Conservation (phyloP, 371 early-diverging fungal species). For the Rhizopus delemar region DNA sequence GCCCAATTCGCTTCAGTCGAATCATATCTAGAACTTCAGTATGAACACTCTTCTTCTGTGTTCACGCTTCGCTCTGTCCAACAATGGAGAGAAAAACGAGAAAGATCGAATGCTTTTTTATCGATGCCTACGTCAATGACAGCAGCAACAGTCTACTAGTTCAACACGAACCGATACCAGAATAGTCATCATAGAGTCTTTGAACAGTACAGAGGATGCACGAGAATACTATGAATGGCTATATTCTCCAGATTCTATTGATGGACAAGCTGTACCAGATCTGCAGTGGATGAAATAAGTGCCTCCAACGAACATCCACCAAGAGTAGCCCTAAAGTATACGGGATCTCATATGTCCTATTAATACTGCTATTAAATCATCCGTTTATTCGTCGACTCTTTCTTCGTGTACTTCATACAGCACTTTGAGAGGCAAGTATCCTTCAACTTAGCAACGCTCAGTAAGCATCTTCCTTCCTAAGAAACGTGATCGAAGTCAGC, state of each 20-base stretch:
- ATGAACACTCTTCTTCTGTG: neutral
- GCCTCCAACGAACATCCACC: slow-evolving; percentile 6
- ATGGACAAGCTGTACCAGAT: neutral
- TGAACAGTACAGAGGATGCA: slow-evolving; percentile 6
- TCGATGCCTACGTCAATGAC: slow-evolving; percentile 11
- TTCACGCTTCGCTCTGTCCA: slow-evolving; percentile 6
- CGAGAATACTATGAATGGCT: slow-evolving; percentile 3
- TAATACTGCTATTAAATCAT: slow-evolving; percentile 3
- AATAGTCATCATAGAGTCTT: neutral
- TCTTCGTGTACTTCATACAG: slow-evolving; percentile 3
- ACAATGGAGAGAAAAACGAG: slow-evolving; percentile 34
- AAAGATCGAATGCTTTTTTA: slow-evolving; percentile 31
- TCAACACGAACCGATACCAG: slow-evolving; percentile 7
- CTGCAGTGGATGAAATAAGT: neutral
- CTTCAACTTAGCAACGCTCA: too few relatives aligned
- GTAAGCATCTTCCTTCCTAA: neutral
- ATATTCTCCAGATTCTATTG: slow-evolving; percentile 12
- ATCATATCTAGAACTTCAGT: neutral
- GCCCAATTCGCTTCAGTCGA: slow-evolving; percentile 31
- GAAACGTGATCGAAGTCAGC: slow-evolving; percentile 17
- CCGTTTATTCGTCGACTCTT: slow-evolving; percentile 3
- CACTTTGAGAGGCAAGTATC: too few relatives aligned
- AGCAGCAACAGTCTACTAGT: slow-evolving; percentile 13
- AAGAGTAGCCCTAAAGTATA: slow-evolving; percentile 30
- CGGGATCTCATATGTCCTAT: slow-evolving; percentile 37